Evolutionary conservation across 202 grass and related monocot genomes (phyloP).

Genomic region (Panicum virgatum): DNA sequence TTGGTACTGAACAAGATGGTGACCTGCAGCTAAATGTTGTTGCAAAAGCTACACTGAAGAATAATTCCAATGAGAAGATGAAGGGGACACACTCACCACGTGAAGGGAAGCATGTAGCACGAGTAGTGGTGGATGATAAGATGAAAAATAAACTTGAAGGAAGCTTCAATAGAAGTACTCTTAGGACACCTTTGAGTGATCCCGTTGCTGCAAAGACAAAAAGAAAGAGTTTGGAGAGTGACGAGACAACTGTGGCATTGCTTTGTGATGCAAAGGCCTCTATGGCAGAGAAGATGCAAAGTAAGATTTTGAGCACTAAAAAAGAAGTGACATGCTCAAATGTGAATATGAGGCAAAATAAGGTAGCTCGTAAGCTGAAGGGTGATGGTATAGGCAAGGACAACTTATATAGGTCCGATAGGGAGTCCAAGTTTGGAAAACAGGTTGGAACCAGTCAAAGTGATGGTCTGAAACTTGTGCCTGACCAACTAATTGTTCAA

Average conservation of each 20-base stretch:
- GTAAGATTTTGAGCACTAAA: conserved; percentile 18
- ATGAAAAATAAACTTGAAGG: conserved; percentile 20
- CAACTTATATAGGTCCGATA: not conserved
- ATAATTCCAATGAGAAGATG: conserved; percentile 16
- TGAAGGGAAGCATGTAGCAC: not conserved
- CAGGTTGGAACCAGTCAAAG: not conserved
- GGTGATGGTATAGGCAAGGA: not conserved
- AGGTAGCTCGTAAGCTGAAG: conserved; percentile 22
- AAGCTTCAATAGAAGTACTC: not conserved
- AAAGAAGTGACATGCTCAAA: conserved; percentile 1
- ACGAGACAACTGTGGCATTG: not conserved
- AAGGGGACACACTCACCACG: not conserved
- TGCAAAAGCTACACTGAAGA: not conserved
- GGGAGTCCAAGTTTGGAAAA: conserved; percentile 8
- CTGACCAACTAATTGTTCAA: conserved; percentile 38
- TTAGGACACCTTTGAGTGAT: not conserved
- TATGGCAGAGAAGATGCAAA: not conserved
- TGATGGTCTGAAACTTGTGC: conserved; percentile 26
- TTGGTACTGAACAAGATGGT: not conserved
- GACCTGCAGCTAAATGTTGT: conserved; percentile 1
- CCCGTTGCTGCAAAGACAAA: conserved; percentile 30
- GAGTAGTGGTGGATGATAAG: not conserved
- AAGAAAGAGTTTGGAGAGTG: conserved; percentile 25
- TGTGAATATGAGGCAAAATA: conserved; percentile 10
- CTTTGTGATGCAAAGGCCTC: not conserved